Evolutionary conservation across 352 stramenopile species (phyloP).

Genomic region (Phytophthora pisi): DNA sequence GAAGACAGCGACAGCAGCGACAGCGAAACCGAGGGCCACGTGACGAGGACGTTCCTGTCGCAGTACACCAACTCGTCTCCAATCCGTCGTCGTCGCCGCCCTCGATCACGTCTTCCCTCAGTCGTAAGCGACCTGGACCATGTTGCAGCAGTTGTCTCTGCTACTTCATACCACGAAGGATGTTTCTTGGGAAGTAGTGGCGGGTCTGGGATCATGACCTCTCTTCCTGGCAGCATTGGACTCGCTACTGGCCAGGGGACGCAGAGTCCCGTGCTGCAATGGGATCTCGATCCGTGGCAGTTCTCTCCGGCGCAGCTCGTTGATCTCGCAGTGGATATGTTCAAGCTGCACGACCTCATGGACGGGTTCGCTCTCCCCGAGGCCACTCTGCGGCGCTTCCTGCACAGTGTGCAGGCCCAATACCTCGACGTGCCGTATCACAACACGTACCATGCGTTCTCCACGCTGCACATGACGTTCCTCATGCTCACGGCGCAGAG

Average conservation of each 20-base stretch:
- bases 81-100: conserved; percentile 31
- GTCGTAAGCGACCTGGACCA: conserved; percentile 41
- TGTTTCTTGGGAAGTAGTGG: conserved; percentile 41
- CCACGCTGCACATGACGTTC: conserved; percentile 84
- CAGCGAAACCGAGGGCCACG: conserved; percentile 39
- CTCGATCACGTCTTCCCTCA: conserved; percentile 37
- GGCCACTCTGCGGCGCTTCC: conserved; percentile 68
- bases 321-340: conserved; percentile 75
- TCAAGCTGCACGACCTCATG: conserved; percentile 70
- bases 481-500: conserved; percentile 67
- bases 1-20: conserved; percentile 54
- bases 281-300: conserved; percentile 70
- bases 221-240: conserved; percentile 18
- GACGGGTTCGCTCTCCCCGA: conserved; percentile 57
- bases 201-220: conserved; percentile 18
- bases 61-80: conserved; percentile 74
- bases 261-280: conserved; percentile 36
- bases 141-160: conserved; percentile 40
- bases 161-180: conserved; percentile 42
- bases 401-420: conserved; percentile 68
- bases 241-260: conserved; percentile 14
- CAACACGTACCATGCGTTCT: conserved; percentile 87
- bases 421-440: conserved; percentile 88
- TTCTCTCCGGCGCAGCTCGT: conserved; percentile 67
- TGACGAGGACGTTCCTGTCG: conserved; percentile 74